Percentiles rank a stretch among this genome's conserved stretches.
phyloP scores from a whole-genome alignment of 1,284 basidiomycete genomes.

The Prillingera fragicola region DNA sequence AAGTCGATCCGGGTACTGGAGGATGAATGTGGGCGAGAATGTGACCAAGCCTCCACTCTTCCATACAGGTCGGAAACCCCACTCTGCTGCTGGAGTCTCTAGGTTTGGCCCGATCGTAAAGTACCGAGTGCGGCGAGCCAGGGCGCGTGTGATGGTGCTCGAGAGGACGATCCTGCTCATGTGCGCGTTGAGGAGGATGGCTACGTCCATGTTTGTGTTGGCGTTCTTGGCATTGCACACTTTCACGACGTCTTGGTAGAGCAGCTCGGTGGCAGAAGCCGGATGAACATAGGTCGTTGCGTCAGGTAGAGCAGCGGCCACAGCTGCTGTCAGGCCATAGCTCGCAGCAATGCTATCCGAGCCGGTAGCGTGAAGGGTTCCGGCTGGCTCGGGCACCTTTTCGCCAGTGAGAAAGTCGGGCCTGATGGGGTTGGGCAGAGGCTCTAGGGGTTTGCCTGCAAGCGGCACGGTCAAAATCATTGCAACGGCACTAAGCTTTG shows the following conservation, averaged over 20 bases:
- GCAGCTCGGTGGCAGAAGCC: background rate
- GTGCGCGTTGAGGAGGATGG: slow-evolving; percentile 15
- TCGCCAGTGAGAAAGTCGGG: slow-evolving; percentile 12
- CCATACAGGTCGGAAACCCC: slow-evolving; percentile 22
- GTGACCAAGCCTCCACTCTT: slow-evolving; percentile 31
- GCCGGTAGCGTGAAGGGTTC: background rate
- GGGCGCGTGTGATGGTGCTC: slow-evolving; percentile 1
- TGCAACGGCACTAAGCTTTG: too few relatives aligned
- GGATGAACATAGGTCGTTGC: background rate
- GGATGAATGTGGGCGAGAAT: slow-evolving; percentile 33
- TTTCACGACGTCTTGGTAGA: background rate
- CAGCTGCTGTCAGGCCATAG: slow-evolving; percentile 2
- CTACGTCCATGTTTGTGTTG: too few relatives aligned
- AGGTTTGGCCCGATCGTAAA: slow-evolving; percentile 22
- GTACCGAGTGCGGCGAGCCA: slow-evolving; percentile 12
- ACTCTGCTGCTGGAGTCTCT: slow-evolving; percentile 13
- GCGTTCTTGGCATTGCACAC: background rate
- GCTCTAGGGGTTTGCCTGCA: background rate
- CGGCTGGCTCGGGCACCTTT: background rate
- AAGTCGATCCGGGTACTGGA: slow-evolving; percentile 23
- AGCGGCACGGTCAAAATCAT: slow-evolving; percentile 21
- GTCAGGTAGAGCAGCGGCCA: background rate
- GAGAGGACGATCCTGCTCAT: slow-evolving; percentile 7
- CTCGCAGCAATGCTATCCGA: background rate
- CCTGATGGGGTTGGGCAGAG: slow-evolving; percentile 25